Evolutionary conservation across 352 stramenopile genomes (phyloP).

Genomic region (Globisporangium uncinulatum): DNA sequence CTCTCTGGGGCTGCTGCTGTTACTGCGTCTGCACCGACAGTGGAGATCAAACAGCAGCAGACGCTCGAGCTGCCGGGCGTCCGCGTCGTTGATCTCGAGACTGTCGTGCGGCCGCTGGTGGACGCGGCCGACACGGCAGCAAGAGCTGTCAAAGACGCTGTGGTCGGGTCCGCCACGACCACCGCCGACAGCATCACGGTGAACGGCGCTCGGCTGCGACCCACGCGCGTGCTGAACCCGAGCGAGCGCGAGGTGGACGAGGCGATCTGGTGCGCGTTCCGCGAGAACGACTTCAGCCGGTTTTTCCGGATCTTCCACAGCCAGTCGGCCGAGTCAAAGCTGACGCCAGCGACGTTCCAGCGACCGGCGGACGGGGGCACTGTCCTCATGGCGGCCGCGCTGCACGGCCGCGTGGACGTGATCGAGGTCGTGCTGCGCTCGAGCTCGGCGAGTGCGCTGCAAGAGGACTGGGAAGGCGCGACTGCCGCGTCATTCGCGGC

Average conservation of each 20-base stretch:
- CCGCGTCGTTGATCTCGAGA: constrained; percentile 56
- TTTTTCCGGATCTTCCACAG: constrained; percentile 68
- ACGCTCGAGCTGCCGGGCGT: constrained; percentile 55
- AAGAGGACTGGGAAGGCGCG: constrained; percentile 54
- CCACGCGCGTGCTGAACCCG: constrained; percentile 74
- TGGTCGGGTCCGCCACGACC: too few relatives aligned
- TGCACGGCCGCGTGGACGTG: constrained; percentile 71
- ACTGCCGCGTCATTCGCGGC: constrained; percentile 56
- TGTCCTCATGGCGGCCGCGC: constrained; percentile 69
- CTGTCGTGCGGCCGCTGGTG: constrained; percentile 3
- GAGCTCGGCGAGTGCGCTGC: constrained; percentile 39
- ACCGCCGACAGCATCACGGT: constrained; percentile 22
- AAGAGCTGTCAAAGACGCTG: too few relatives aligned
- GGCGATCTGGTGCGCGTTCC: constrained; percentile 74
- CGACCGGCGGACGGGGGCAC: constrained; percentile 66
- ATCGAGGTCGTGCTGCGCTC: constrained; percentile 65
- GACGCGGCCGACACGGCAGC: too few relatives aligned
- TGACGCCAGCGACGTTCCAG: constrained; percentile 53
- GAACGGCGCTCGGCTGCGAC: constrained; percentile 46
- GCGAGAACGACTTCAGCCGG: constrained; percentile 67
- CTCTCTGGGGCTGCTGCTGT: constrained; percentile 16
- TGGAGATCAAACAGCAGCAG: constrained; percentile 60
- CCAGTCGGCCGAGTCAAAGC: constrained; percentile 30
- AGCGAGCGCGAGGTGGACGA: constrained; percentile 74
- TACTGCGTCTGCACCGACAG: constrained; percentile 1